Percentiles rank a stretch among this genome's conserved stretches.
These are phyloP conservation scores for Schizophyllum commune DNA, from an alignment of 1,284 basidiomycete species.

Conservation along the genomic window DNA sequence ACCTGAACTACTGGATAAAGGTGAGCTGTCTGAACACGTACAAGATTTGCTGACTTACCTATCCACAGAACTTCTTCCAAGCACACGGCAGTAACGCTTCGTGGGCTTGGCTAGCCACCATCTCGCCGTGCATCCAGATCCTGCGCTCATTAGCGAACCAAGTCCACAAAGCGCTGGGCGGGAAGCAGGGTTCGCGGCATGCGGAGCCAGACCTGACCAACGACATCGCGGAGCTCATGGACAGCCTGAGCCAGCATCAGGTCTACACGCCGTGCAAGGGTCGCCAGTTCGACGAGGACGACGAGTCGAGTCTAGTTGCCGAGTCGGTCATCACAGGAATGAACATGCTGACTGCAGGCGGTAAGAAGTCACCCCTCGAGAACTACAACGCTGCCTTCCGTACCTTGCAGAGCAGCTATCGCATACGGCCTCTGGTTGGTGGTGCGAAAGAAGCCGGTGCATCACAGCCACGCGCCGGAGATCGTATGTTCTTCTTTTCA, in stretches of 20 bases:
- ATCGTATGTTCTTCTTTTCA: too few relatives aligned
- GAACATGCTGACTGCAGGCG: too few relatives aligned
- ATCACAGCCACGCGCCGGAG: too few relatives aligned
- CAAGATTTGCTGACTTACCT: not conserved
- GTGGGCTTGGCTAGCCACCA: slow-evolving; percentile 31
- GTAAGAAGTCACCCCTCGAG: too few relatives aligned
- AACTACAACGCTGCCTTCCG: too few relatives aligned
- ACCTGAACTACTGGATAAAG: slow-evolving; percentile 32
- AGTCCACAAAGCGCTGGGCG: slow-evolving; percentile 22
- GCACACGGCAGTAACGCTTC: slow-evolving; percentile 28
- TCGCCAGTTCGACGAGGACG: slow-evolving; percentile 14
- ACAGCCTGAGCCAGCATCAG: slow-evolving; percentile 17
- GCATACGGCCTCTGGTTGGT: too few relatives aligned
- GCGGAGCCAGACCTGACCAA: slow-evolving; percentile 18
- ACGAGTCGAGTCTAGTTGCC: slow-evolving; percentile 16
- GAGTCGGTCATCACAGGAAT: slow-evolving; percentile 2
- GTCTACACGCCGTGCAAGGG: slow-evolving; percentile 16
- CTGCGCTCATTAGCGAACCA: slow-evolving; percentile 22
- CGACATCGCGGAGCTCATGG: slow-evolving; percentile 21
- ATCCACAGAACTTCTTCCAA: slow-evolving; percentile 17
- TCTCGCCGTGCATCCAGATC: slow-evolving; percentile 27
- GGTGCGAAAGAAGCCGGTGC: too few relatives aligned
- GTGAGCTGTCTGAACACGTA: slow-evolving; percentile 8
- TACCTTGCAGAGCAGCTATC: too few relatives aligned
- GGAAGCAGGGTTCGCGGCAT: slow-evolving; percentile 23